These are phyloP conservation scores for Ashbya aceris DNA, from an alignment of 1,139 yeast genomes.

Conservation along the genomic window DNA sequence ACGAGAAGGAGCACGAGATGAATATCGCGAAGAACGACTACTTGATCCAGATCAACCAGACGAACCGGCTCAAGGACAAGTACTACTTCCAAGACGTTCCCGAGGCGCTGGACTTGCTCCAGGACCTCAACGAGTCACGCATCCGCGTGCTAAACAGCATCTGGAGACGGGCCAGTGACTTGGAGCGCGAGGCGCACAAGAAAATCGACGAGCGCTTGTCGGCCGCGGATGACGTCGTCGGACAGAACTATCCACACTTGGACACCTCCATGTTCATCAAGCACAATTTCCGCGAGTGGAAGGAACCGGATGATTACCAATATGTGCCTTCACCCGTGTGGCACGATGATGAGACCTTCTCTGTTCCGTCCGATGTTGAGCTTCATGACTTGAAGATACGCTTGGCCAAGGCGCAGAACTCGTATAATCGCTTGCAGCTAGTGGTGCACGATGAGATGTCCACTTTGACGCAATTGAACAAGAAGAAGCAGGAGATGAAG, in stretches of 20 bases:
- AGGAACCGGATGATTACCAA: slow-evolving; percentile 75
- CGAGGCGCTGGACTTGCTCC: slow-evolving; percentile 76
- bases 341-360: slow-evolving; percentile 89
- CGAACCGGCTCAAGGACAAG: slow-evolving; percentile 87
- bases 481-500: slow-evolving; percentile 32
- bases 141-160: slow-evolving; percentile 64
- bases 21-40: slow-evolving; percentile 77
- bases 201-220: slow-evolving; percentile 45
- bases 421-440: slow-evolving; percentile 37
- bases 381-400: slow-evolving; percentile 54
- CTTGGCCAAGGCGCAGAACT: slow-evolving; percentile 42
- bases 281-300: slow-evolving; percentile 72
- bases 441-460: slow-evolving; percentile 27
- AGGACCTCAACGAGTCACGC: slow-evolving; percentile 74
- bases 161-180: slow-evolving; percentile 51
- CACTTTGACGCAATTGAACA: slow-evolving; percentile 31
- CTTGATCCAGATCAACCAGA: slow-evolving; percentile 68
- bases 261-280: slow-evolving; percentile 90
- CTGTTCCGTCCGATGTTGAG: slow-evolving; percentile 51
- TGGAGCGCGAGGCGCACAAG: slow-evolving; percentile 54
- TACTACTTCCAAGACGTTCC: slow-evolving; percentile 91
- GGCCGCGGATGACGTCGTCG: slow-evolving; percentile 47
- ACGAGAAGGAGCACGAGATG: slow-evolving; percentile 71
- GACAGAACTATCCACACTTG: slow-evolving; percentile 62
- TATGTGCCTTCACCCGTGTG: slow-evolving; percentile 87